Conservation (phyloP, 129 eudicot genomes). For the Sambucus nigra region DNA sequence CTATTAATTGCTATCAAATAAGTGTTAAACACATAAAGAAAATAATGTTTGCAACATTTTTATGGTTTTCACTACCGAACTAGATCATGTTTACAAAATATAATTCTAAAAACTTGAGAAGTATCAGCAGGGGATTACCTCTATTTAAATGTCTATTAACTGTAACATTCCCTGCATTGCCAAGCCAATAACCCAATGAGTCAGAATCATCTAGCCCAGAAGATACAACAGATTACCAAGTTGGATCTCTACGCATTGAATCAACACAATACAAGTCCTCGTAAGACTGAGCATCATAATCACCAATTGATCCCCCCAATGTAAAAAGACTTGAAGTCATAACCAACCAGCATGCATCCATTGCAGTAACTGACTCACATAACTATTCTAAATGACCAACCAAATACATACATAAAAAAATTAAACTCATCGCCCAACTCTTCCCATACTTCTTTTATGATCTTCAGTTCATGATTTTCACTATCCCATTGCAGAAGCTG, state of each 20-base stretch:
- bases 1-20: no score
- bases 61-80: background rate
- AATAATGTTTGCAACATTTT: background rate
- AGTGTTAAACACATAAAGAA: no score
- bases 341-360: no score
- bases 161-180: conserved; percentile 38
- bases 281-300: conserved; percentile 43
- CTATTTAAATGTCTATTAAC: conserved; percentile 59
- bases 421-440: no score
- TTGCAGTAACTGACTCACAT: no score
- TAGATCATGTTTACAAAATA: background rate
- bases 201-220: conserved; percentile 50
- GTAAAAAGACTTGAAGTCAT: conserved; percentile 22
- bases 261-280: conserved; percentile 50
- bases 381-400: no score
- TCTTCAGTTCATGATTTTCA: no score
- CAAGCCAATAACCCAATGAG: conserved; percentile 55
- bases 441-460: no score
- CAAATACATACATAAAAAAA: no score
- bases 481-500: no score
- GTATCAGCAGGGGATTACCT: conserved; percentile 33
- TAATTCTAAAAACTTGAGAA: background rate
- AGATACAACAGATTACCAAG: conserved; percentile 61
- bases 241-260: conserved; percentile 52
- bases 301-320: conserved; percentile 29